Evolutionary conservation across 371 early-diverging fungal genomes (phyloP).

Genomic region (Capniomyces stellatus): DNA sequence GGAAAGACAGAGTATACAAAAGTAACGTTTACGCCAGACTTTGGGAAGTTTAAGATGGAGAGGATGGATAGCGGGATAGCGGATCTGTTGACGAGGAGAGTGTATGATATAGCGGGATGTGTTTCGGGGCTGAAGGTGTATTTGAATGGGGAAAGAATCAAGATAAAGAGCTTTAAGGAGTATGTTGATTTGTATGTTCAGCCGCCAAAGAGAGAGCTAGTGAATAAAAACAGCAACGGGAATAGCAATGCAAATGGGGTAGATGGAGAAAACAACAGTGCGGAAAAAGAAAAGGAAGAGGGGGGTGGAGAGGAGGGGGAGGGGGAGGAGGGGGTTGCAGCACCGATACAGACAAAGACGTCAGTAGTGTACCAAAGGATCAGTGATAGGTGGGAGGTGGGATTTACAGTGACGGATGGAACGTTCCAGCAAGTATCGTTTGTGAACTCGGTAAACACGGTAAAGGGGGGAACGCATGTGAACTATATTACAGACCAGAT

Average conservation of each 20-base stretch:
- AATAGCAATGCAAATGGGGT: conserved; percentile 1
- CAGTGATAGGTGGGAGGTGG: conserved; percentile 94
- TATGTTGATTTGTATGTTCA: conserved; percentile 76
- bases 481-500: conserved; percentile 83
- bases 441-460: conserved; percentile 96
- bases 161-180: conserved; percentile 76
- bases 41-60: conserved; percentile 81
- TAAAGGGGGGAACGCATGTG: conserved; percentile 97
- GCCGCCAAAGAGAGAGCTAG: conserved; percentile 13
- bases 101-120: conserved; percentile 95
- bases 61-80: conserved; percentile 78
- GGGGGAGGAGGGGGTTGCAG: conserved; percentile 2
- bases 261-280: conserved; percentile 5
- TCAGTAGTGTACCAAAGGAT: conserved; percentile 48
- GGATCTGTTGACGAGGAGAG: conserved; percentile 85
- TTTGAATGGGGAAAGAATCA: conserved; percentile 75
- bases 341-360: conserved; percentile 8
- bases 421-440: conserved; percentile 97
- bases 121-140: conserved; percentile 77
- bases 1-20: conserved; percentile 60
- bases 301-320: conserved; percentile 2
- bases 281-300: conserved; percentile 8
- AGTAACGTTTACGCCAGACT: conserved; percentile 96
- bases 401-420: conserved; percentile 78
- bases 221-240: too few relatives aligned